Percentiles rank a stretch among this genome's conserved stretches.
phyloP scores from a whole-genome alignment of 805 yeast genomes.

The Metschnikowia sp. region DNA sequence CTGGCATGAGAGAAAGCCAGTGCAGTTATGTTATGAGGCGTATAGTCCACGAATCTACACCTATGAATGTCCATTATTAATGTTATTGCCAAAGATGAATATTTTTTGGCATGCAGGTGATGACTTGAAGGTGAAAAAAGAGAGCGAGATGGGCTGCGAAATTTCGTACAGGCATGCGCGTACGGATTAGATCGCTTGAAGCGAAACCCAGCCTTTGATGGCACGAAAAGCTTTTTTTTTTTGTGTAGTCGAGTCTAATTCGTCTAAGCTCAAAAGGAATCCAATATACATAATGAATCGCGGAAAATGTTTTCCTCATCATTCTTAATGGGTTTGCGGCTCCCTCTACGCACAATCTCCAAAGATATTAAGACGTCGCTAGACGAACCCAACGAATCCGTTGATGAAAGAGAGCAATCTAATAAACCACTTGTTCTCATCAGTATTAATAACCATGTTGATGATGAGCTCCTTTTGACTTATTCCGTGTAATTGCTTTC shows the following conservation, averaged over 20 bases:
- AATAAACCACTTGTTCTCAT: slow-evolving; percentile 44
- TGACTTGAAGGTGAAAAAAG: slow-evolving; percentile 10
- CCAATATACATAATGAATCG: too few relatives aligned
- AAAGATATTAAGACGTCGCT: not conserved
- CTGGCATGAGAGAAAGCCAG: slow-evolving; percentile 64
- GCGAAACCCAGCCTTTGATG: too few relatives aligned
- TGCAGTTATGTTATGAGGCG: slow-evolving; percentile 81
- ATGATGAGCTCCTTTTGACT: slow-evolving; percentile 37
- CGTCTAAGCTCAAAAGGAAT: not conserved
- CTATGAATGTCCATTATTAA: slow-evolving; percentile 72
- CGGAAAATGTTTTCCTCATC: too few relatives aligned
- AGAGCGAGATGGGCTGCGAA: slow-evolving; percentile 12
- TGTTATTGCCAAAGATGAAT: slow-evolving; percentile 5
- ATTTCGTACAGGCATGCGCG: slow-evolving; percentile 7
- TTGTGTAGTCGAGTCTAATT: not conserved
- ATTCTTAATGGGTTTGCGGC: too few relatives aligned
- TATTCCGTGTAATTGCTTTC: slow-evolving; percentile 23
- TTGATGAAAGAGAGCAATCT: slow-evolving; percentile 35
- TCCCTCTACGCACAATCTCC: too few relatives aligned
- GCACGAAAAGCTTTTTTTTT: too few relatives aligned
- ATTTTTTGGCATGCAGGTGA: slow-evolving; percentile 18
- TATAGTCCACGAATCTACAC: slow-evolving; percentile 85
- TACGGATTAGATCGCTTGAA: too few relatives aligned
- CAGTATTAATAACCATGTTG: slow-evolving; percentile 40
- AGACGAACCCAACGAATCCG: slow-evolving; percentile 42